phyloP scores from a whole-genome alignment of 257 asterid species.

The Ilex aquifolium region DNA sequence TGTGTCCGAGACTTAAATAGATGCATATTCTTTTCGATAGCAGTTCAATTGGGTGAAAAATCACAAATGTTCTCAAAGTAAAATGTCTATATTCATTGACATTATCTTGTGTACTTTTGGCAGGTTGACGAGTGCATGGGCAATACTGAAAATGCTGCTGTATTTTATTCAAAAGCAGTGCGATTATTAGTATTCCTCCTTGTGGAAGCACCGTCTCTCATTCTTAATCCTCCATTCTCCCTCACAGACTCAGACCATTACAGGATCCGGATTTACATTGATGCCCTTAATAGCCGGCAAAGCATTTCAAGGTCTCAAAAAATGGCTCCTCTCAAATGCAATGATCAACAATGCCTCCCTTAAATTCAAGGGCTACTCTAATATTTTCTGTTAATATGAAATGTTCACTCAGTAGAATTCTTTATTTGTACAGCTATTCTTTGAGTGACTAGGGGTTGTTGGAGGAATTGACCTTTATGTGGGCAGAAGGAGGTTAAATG shows the following conservation, averaged over 20 bases:
- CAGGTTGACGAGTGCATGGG: constrained; percentile 88
- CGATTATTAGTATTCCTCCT: constrained; percentile 45
- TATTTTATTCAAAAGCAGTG: constrained; percentile 60
- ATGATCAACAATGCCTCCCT: constrained; percentile 34
- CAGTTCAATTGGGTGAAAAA: too few relatives aligned
- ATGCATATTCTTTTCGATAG: too few relatives aligned
- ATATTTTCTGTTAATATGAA: too few relatives aligned
- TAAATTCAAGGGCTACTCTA: constrained; percentile 5
- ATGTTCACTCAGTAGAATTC: too few relatives aligned
- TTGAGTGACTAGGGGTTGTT: too few relatives aligned
- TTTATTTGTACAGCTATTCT: too few relatives aligned
- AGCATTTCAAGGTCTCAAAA: constrained; percentile 57
- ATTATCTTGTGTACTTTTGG: neutral
- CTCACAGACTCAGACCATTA: constrained; percentile 67
- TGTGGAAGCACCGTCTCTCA: constrained; percentile 72
- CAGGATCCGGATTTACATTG: constrained; percentile 61
- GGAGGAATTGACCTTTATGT: too few relatives aligned
- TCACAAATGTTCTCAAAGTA: too few relatives aligned
- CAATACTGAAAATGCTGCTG: constrained; percentile 42
- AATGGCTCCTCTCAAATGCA: constrained; percentile 49
- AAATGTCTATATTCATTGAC: too few relatives aligned
- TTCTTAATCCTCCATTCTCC: constrained; percentile 75
- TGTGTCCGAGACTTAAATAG: too few relatives aligned
- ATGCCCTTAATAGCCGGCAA: constrained; percentile 57
- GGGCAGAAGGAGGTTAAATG: too few relatives aligned